A percentile compares a stretch with the other conserved stretches of the same genome.
phyloP scores from a whole-genome alignment of 495 filamentous ascomycete genomes.

The Tuber magnatum region DNA sequence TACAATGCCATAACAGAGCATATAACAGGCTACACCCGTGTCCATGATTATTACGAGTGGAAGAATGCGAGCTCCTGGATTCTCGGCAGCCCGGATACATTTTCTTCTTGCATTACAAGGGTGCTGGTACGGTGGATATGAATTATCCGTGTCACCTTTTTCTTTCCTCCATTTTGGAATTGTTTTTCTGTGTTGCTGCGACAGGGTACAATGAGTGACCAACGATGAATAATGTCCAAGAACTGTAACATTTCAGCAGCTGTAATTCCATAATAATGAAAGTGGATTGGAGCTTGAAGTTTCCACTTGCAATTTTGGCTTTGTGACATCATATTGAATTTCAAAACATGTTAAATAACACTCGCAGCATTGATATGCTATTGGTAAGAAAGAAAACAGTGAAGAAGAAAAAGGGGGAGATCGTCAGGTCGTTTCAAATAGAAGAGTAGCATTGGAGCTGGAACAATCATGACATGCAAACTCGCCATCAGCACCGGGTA shows the following conservation, averaged over 20 bases:
- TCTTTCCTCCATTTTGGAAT: not conserved
- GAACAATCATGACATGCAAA: not conserved
- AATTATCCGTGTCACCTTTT: not conserved
- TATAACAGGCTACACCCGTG: not conserved
- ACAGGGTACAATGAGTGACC: not conserved
- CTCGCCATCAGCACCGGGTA: not conserved
- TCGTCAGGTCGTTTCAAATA: not conserved
- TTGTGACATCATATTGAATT: not conserved
- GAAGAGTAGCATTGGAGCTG: not conserved
- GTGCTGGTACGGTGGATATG: not conserved
- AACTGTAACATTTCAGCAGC: not conserved
- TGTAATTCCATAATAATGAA: not conserved
- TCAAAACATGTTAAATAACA: not conserved
- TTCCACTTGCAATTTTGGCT: not conserved
- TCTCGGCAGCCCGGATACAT: not conserved
- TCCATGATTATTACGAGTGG: not conserved
- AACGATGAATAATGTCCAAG: not conserved
- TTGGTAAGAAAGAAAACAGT: not conserved
- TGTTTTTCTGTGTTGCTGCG: not conserved
- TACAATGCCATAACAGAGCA: not conserved
- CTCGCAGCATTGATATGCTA: not conserved
- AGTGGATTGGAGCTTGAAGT: not conserved
- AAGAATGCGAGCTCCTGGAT: not conserved
- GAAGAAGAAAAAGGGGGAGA: not conserved
- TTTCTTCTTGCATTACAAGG: not conserved